These are phyloP conservation scores for Hebeloma cylindrosporum DNA, from an alignment of 768 basidiomycete species.

Conservation along the genomic window DNA sequence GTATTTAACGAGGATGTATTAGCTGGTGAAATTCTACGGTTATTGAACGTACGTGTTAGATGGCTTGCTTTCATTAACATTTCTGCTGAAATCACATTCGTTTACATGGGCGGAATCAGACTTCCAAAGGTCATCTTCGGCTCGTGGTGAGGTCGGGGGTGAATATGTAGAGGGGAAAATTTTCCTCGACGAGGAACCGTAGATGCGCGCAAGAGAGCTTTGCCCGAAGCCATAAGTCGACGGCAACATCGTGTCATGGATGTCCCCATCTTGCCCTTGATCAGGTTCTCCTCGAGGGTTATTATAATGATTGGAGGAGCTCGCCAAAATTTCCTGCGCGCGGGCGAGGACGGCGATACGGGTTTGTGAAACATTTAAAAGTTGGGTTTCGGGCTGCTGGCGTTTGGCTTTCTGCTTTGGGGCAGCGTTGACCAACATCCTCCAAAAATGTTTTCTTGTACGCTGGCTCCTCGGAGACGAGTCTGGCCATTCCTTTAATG, in stretches of 20 bases:
- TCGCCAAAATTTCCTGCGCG: constrained; percentile 36
- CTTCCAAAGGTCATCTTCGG: too few relatives aligned
- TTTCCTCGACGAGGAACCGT: constrained; percentile 5
- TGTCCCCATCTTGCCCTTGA: too few relatives aligned
- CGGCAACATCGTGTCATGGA: constrained; percentile 16
- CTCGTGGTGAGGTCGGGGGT: neutral
- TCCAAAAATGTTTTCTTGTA: constrained; percentile 46
- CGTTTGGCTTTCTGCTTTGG: constrained; percentile 47
- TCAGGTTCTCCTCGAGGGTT: too few relatives aligned
- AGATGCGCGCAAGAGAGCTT: constrained; percentile 34
- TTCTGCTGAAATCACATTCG: neutral
- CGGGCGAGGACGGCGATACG: constrained; percentile 42
- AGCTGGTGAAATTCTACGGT: constrained; percentile 3
- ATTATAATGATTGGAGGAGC: too few relatives aligned
- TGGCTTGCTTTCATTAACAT: too few relatives aligned
- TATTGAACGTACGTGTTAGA: constrained; percentile 13
- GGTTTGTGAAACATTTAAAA: constrained; percentile 47
- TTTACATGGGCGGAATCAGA: too few relatives aligned
- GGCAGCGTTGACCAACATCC: constrained; percentile 45
- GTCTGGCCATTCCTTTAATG: constrained; percentile 1
- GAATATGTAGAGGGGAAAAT: constrained; percentile 1
- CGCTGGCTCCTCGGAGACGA: too few relatives aligned
- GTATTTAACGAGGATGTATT: neutral
- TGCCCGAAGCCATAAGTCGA: constrained; percentile 41
- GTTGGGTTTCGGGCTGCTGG: constrained; percentile 36